phyloP scores from a whole-genome alignment of 768 basidiomycete species.

The Leccinum longicurvipes region DNA sequence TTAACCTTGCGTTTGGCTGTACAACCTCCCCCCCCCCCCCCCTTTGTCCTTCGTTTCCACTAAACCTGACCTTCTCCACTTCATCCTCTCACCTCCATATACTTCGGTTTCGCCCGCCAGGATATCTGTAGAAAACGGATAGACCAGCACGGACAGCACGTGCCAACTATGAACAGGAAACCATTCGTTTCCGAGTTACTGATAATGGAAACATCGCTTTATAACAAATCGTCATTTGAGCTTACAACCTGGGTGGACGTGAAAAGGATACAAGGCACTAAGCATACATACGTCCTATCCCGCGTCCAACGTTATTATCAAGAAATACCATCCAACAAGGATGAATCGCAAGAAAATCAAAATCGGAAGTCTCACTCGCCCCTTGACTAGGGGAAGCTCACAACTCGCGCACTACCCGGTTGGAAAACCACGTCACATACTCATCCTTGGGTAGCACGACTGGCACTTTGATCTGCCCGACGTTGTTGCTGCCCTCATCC shows the following conservation, averaged over 20 bases:
- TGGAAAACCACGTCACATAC: neutral
- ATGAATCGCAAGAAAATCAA: neutral
- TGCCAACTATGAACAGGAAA: conserved; percentile 61
- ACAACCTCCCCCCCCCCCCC: conserved; percentile 43
- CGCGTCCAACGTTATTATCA: neutral
- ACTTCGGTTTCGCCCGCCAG: conserved; percentile 80
- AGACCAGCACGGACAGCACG: conserved; percentile 74
- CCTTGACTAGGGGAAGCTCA: neutral
- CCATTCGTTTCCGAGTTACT: too few species aligned
- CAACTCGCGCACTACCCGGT: neutral
- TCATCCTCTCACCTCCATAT: conserved; percentile 90
- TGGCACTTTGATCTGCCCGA: neutral
- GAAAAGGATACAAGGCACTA: neutral
- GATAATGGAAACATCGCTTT: neutral
- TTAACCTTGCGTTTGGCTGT: conserved; percentile 51
- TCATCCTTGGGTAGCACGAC: neutral
- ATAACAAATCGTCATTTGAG: neutral
- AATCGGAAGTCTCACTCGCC: neutral
- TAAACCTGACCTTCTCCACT: conserved; percentile 75
- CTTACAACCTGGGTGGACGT: neutral
- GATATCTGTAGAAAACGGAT: conserved; percentile 88
- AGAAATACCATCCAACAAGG: neutral
- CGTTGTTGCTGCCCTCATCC: neutral
- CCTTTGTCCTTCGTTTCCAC: conserved; percentile 53
- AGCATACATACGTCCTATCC: neutral